Evolutionary conservation across 768 basidiomycete genomes (phyloP).

Genomic region (Podaxis sp.): DNA sequence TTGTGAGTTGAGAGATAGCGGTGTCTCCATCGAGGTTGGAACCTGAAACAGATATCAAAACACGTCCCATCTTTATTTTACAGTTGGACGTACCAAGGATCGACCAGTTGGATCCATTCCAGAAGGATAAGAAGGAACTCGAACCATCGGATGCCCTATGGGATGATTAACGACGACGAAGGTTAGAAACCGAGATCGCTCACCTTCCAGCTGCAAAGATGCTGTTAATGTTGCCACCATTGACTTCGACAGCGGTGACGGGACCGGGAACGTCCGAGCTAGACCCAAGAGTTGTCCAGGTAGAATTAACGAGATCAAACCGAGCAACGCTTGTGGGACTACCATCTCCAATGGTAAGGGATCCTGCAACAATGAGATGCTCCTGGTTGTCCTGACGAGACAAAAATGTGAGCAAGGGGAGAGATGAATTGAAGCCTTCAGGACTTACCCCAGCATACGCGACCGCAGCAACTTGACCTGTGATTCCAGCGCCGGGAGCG

Average conservation of each 20-base stretch:
- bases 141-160: slow-evolving; percentile 55
- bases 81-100: slow-evolving; percentile 47
- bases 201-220: slow-evolving; percentile 90
- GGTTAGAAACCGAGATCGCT: slow-evolving; percentile 24
- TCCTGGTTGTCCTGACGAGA: slow-evolving; percentile 57
- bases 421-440: slow-evolving; percentile 5
- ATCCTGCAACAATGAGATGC: slow-evolving; percentile 75
- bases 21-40: slow-evolving; percentile 54
- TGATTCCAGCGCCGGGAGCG: slow-evolving; percentile 73
- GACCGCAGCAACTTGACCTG: slow-evolving; percentile 77
- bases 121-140: slow-evolving; percentile 74
- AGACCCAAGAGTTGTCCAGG: slow-evolving; percentile 72
- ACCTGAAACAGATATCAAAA: slow-evolving; percentile 34
- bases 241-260: slow-evolving; percentile 84
- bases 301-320: slow-evolving; percentile 67
- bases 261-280: slow-evolving; percentile 76
- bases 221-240: slow-evolving; percentile 75
- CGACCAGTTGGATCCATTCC: slow-evolving; percentile 81
- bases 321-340: slow-evolving; percentile 69
- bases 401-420: slow-evolving; percentile 11
- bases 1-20: slow-evolving; percentile 76
- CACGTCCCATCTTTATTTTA: slow-evolving; percentile 7
- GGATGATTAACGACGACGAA: not conserved
- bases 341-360: slow-evolving; percentile 64
- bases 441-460: slow-evolving; percentile 77